These are phyloP conservation scores for Celoporthe dispersa DNA, from an alignment of 2,329 filamentous ascomycete genomes.

Conservation along the genomic window DNA sequence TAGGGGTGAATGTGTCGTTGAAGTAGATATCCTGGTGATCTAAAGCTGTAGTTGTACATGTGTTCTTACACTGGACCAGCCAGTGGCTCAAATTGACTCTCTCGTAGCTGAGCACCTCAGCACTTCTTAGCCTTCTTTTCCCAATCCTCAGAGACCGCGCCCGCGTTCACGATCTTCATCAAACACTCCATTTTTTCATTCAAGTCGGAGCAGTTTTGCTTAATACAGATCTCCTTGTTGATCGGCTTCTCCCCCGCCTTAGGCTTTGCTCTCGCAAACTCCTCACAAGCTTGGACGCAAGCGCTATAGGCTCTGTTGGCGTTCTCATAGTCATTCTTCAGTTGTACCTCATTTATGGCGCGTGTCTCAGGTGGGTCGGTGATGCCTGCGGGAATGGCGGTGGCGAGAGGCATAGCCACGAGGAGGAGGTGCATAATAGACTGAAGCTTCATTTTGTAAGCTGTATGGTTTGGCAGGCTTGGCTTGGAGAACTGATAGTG, in stretches of 20 bases:
- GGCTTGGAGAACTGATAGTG: neutral
- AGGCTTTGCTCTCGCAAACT: neutral
- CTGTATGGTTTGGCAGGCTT: neutral
- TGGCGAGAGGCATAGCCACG: no score
- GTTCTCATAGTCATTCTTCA: neutral
- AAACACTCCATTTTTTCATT: neutral
- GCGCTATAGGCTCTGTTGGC: neutral
- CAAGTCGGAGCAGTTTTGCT: conserved; percentile 2
- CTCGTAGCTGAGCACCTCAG: no score
- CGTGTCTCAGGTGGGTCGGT: neutral
- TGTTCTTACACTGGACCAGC: no score
- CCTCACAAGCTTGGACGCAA: conserved; percentile 1
- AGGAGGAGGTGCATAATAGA: neutral
- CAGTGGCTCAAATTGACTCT: no score
- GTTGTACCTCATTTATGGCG: neutral
- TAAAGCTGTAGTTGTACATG: no score
- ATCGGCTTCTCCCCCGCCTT: neutral
- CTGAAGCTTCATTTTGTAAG: neutral
- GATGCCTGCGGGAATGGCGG: neutral
- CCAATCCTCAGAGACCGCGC: neutral
- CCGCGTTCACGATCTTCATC: neutral
- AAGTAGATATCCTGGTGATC: no score
- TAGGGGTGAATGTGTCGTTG: no score
- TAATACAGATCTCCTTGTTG: neutral
- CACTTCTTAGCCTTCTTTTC: neutral